A percentile compares a stretch with the other conserved stretches of the same genome.
Conservation (phyloP, 2,329 filamentous ascomycete genomes). For the Arthrobotrys megalospora region DNA sequence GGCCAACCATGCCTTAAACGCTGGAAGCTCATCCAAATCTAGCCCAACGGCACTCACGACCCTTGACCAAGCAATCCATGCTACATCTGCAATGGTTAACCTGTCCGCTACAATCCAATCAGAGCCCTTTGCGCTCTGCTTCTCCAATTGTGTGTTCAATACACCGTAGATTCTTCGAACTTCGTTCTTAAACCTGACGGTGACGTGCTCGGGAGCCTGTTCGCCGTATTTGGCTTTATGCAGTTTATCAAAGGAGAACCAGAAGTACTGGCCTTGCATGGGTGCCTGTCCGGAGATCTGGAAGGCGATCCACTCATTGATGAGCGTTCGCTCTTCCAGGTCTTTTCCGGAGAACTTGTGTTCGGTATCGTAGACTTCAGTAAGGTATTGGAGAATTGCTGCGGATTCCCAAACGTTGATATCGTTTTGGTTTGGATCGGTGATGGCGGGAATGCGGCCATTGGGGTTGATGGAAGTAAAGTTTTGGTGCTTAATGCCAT, state of each 20-base stretch:
- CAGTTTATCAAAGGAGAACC: slow-evolving; percentile 41
- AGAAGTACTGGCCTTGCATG: slow-evolving; percentile 69
- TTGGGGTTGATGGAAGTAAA: slow-evolving; percentile 67
- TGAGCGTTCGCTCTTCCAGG: slow-evolving; percentile 65
- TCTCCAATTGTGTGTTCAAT: slow-evolving; percentile 65
- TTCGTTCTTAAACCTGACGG: slow-evolving; percentile 63
- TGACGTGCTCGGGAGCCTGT: slow-evolving; percentile 42
- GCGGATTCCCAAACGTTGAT: slow-evolving; percentile 71
- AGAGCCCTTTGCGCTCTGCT: slow-evolving; percentile 49
- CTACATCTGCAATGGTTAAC: slow-evolving; percentile 52
- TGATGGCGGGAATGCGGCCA: slow-evolving; percentile 66
- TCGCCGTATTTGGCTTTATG: slow-evolving; percentile 44
- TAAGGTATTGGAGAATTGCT: slow-evolving; percentile 71
- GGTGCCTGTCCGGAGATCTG: slow-evolving; percentile 69
- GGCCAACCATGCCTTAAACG: slow-evolving; percentile 39
- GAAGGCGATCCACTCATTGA: slow-evolving; percentile 68
- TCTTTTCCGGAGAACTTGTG: slow-evolving; percentile 65
- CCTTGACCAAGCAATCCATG: slow-evolving; percentile 37
- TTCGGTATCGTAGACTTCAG: slow-evolving; percentile 69
- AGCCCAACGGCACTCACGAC: neutral
- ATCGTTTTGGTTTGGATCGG: slow-evolving; percentile 70
- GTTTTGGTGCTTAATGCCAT: slow-evolving; percentile 65
- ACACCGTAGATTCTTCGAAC: slow-evolving; percentile 63
- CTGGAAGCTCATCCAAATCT: slow-evolving; percentile 32
- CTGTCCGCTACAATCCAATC: slow-evolving; percentile 42